phyloP scores from a whole-genome alignment of 2,329 filamentous ascomycete genomes.

The Ophiostoma angusticollis region DNA sequence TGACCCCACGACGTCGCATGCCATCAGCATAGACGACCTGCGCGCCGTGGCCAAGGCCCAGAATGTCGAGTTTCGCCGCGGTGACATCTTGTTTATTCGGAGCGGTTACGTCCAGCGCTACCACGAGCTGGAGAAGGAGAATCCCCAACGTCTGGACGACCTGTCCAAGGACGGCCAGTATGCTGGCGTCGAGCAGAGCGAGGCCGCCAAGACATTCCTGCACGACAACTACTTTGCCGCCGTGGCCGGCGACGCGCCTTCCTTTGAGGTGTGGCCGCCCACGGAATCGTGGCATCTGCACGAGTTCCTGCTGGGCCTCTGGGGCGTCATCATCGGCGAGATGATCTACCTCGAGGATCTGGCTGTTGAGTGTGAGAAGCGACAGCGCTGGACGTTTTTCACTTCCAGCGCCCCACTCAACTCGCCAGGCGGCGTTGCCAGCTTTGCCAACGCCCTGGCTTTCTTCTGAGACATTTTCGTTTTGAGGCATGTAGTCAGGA shows the following conservation, averaged over 20 bases:
- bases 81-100: slow-evolving; percentile 54
- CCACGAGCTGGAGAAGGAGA: slow-evolving; percentile 25
- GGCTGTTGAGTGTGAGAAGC: slow-evolving; percentile 6
- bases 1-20: slow-evolving; percentile 37
- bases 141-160: slow-evolving; percentile 22
- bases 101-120: slow-evolving; percentile 50
- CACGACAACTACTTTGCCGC: slow-evolving; percentile 57
- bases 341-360: slow-evolving; percentile 37
- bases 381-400: slow-evolving; percentile 8
- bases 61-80: slow-evolving; percentile 47
- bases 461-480: background rate
- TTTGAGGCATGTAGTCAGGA: background rate
- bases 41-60: slow-evolving; percentile 46
- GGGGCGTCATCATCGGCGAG: slow-evolving; percentile 43
- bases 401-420: slow-evolving; percentile 7
- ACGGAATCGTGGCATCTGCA: slow-evolving; percentile 27
- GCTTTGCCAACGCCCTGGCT: slow-evolving; percentile 7
- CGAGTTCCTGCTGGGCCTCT: slow-evolving; percentile 34
- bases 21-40: slow-evolving; percentile 41
- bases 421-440: slow-evolving; percentile 6
- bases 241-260: slow-evolving; percentile 49
- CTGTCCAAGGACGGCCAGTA: slow-evolving; percentile 15
- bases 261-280: slow-evolving; percentile 37
- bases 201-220: slow-evolving; percentile 49
- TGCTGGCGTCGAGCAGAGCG: slow-evolving; percentile 29